Percentiles rank a stretch among this genome's conserved stretches.
Evolutionary conservation across 1,284 basidiomycete species (phyloP).

Genomic region (Golubevia pallescens): DNA sequence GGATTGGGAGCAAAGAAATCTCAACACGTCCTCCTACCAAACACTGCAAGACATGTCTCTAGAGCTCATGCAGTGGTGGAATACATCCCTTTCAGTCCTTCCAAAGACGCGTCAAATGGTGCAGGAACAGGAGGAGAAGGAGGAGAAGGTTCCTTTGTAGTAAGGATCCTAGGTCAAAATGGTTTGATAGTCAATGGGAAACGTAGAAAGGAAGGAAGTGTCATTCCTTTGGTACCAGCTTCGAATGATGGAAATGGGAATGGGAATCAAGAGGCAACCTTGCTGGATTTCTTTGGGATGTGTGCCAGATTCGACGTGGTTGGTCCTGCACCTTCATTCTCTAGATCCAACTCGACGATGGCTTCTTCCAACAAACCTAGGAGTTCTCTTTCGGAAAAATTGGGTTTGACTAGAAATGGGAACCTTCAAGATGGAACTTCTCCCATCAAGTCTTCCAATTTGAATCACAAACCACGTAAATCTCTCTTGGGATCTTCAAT

Average conservation of each 20-base stretch:
- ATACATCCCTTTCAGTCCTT: conserved; percentile 49
- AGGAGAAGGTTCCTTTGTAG: conserved; percentile 28
- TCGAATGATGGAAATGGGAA: neutral
- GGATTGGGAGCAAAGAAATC: no score
- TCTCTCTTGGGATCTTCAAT: no score
- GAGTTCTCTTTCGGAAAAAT: no score
- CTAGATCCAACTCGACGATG: conserved; percentile 12
- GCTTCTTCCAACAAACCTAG: conserved; percentile 6
- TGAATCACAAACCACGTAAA: no score
- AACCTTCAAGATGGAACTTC: no score
- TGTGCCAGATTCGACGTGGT: neutral
- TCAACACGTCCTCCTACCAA: conserved; percentile 21
- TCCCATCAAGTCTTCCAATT: no score
- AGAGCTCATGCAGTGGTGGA: conserved; percentile 55
- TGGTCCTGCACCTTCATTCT: conserved; percentile 23
- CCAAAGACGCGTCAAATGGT: neutral
- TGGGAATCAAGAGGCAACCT: neutral
- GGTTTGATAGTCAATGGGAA: conserved; percentile 55
- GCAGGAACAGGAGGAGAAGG: neutral
- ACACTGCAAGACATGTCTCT: conserved; percentile 48
- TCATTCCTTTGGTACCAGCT: no score
- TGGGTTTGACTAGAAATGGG: no score
- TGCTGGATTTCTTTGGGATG: conserved; percentile 6
- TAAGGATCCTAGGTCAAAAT: conserved; percentile 57
- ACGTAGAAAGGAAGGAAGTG: conserved; percentile 16